These are phyloP conservation scores for Tulasnella sp. DNA, from an alignment of 768 basidiomycete genomes.

Conservation along the genomic window DNA sequence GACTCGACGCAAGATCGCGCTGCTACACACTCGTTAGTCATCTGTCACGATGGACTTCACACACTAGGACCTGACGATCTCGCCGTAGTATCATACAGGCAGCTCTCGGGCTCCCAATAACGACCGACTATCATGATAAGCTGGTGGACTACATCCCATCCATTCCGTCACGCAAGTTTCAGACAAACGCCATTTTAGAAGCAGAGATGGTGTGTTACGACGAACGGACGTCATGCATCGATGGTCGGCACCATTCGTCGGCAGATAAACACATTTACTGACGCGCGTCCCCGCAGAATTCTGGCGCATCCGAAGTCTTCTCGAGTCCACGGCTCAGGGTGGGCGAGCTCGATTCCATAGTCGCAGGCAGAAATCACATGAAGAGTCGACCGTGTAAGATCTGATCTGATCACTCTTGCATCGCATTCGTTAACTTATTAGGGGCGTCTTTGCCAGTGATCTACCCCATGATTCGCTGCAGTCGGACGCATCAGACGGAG, in stretches of 20 bases:
- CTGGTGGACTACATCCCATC: not conserved
- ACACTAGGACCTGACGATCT: not conserved
- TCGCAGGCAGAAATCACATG: not conserved
- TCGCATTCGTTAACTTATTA: not conserved
- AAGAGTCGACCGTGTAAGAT: slow-evolving; percentile 2
- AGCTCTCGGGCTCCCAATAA: slow-evolving; percentile 38
- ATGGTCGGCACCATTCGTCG: slow-evolving; percentile 38
- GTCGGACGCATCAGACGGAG: slow-evolving; percentile 30
- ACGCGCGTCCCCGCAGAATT: slow-evolving; percentile 63
- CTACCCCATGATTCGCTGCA: slow-evolving; percentile 32
- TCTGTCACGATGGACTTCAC: not conserved
- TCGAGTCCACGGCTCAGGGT: slow-evolving; percentile 47
- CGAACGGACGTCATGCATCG: slow-evolving; percentile 42
- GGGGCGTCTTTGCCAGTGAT: not conserved
- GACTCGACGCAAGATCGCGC: slow-evolving; percentile 68
- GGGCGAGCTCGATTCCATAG: slow-evolving; percentile 27
- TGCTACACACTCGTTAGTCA: slow-evolving; percentile 41
- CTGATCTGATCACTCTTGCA: not conserved
- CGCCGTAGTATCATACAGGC: slow-evolving; percentile 44
- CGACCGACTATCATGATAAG: not conserved
- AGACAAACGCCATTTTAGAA: slow-evolving; percentile 40
- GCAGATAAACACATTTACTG: not conserved
- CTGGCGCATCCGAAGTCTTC: slow-evolving; percentile 54
- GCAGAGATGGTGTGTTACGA: slow-evolving; percentile 87
- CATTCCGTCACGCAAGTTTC: not conserved